phyloP scores from a whole-genome alignment of 2,329 filamentous ascomycete species.

The Hymenoscyphus occultus region DNA sequence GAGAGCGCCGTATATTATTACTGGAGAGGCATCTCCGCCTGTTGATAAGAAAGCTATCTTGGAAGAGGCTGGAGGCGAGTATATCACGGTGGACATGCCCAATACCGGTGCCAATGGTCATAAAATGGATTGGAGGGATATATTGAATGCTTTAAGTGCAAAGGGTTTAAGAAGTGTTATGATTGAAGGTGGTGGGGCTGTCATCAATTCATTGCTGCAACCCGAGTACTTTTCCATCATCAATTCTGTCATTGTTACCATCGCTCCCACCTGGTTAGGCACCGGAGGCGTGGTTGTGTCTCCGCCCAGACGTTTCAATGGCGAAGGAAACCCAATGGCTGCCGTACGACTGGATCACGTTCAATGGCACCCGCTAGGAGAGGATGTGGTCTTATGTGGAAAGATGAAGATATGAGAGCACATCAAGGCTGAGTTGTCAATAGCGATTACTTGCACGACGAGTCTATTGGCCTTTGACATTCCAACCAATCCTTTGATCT shows the following conservation, averaged over 20 bases:
- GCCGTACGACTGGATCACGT: slow-evolving; percentile 14
- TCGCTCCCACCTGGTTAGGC: slow-evolving; percentile 84
- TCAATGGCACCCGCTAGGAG: slow-evolving; percentile 17
- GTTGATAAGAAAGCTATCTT: slow-evolving; percentile 11
- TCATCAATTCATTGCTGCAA: slow-evolving; percentile 76
- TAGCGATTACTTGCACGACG: no score
- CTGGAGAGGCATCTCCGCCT: neutral
- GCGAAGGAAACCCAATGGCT: slow-evolving; percentile 12
- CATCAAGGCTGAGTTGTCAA: no score
- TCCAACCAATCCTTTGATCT: no score
- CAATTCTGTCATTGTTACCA: slow-evolving; percentile 77
- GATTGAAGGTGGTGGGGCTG: slow-evolving; percentile 79
- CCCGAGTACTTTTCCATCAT: slow-evolving; percentile 59
- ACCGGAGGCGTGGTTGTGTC: slow-evolving; percentile 75
- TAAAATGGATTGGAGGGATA: slow-evolving; percentile 12
- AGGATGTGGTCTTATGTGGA: slow-evolving; percentile 20
- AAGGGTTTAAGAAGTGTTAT: slow-evolving; percentile 66
- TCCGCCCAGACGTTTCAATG: slow-evolving; percentile 44
- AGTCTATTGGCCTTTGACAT: no score
- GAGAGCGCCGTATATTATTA: slow-evolving; percentile 70
- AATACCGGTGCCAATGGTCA: neutral
- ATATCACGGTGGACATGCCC: neutral
- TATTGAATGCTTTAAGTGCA: slow-evolving; percentile 4
- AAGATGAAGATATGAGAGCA: slow-evolving; percentile 6
- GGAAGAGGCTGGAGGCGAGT: slow-evolving; percentile 1